Evolutionary conservation across 2,329 filamentous ascomycete genomes (phyloP).

Genomic region (Pseudocercospora pini-densiflorae): DNA sequence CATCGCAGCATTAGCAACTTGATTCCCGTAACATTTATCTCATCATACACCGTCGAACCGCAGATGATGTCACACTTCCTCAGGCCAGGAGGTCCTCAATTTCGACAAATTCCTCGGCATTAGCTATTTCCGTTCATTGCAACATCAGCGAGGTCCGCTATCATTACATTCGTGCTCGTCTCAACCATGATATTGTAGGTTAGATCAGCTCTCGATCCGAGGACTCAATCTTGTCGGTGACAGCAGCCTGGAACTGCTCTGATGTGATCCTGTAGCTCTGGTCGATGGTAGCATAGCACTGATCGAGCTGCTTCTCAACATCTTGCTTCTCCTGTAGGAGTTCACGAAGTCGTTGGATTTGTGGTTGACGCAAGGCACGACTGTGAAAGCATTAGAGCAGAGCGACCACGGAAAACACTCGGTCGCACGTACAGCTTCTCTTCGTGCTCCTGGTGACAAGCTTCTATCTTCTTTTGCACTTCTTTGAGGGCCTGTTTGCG

Average conservation of each 20-base stretch:
- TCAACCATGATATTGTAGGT: no score
- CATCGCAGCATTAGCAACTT: no score
- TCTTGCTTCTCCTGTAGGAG: conserved; percentile 29
- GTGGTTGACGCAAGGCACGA: conserved; percentile 21
- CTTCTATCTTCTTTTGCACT: conserved; percentile 19
- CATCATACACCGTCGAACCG: not conserved
- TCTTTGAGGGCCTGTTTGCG: conserved; percentile 16
- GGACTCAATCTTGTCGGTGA: conserved; percentile 27
- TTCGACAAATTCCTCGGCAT: no score
- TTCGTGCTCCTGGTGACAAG: conserved; percentile 11
- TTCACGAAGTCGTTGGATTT: conserved; percentile 29
- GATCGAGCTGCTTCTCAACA: conserved; percentile 22
- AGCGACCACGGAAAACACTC: not conserved
- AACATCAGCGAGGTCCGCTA: no score
- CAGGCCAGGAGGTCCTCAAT: no score
- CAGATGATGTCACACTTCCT: not conserved
- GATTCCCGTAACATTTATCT: not conserved
- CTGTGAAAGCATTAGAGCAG: conserved; percentile 6
- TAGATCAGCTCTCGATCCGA: no score
- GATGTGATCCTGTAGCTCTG: conserved; percentile 17
- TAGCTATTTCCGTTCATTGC: no score
- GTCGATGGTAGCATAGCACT: conserved; percentile 20
- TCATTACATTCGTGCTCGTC: no score
- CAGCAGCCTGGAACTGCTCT: conserved; percentile 28
- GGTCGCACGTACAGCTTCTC: conserved; percentile 17